These are phyloP conservation scores for Holtermanniella nyarrowii DNA, from an alignment of 768 basidiomycete genomes.

Conservation along the genomic window DNA sequence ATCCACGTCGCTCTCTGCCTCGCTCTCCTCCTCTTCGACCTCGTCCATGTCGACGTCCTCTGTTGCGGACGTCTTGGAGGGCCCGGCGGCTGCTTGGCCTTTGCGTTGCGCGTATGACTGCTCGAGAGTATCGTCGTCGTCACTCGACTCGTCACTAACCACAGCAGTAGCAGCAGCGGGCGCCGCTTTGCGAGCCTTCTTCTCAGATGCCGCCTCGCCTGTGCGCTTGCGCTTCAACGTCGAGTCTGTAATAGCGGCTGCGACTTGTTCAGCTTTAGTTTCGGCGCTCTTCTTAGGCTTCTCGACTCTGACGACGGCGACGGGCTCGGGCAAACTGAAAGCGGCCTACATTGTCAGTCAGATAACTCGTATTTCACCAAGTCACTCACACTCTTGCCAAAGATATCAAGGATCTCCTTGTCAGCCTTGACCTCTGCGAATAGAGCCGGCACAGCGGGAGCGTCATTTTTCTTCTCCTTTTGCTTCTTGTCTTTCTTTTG, in stretches of 20 bases:
- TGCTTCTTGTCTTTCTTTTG: conserved; percentile 6
- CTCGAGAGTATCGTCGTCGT: conserved; percentile 10
- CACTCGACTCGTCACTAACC: neutral
- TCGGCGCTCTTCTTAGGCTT: conserved; percentile 4
- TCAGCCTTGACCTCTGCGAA: conserved; percentile 41
- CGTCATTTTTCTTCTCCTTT: neutral
- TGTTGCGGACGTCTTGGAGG: conserved; percentile 7
- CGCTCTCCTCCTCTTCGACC: conserved; percentile 13
- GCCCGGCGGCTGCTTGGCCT: conserved; percentile 1
- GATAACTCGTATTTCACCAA: neutral
- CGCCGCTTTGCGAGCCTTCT: conserved; percentile 37
- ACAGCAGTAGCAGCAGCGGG: no score
- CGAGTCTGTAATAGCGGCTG: conserved; percentile 4
- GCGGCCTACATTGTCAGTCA: neutral
- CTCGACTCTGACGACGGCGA: conserved; percentile 2
- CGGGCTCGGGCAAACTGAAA: neutral
- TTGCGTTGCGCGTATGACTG: neutral
- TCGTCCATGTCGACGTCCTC: conserved; percentile 11
- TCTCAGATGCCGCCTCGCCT: conserved; percentile 14
- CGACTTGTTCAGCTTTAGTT: conserved; percentile 6
- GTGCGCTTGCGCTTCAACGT: conserved; percentile 8
- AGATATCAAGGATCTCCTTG: conserved; percentile 55
- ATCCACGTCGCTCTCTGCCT: conserved; percentile 23
- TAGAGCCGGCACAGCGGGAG: conserved; percentile 10
- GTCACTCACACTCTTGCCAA: conserved; percentile 50